Base-by-base conservation (phyloP, 306 rosid species). In the Senna siamea region DNA sequence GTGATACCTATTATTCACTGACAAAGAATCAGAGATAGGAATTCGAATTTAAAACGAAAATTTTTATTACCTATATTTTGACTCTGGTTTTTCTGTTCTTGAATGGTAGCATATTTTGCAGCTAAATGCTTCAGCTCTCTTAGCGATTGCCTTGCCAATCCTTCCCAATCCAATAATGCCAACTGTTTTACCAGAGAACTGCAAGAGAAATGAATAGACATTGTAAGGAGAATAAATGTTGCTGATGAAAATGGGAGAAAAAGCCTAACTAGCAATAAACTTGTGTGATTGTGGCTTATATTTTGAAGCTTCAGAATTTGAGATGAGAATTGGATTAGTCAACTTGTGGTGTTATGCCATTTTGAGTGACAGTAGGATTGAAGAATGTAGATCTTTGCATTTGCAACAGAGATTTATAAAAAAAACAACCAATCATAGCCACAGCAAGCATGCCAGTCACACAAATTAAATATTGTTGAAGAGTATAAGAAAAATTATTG, bases 111-210 rank as follows among this genome's bases (percentile, higher is more conserved):
- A 43, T 67, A 93, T 86, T 32, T 87, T 56, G 79, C 97, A 91
- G 78, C 77, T 59, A 58, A 94, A 94, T 70, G 84, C 96, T 85
- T 91, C 92, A 57, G 93, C 93, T 79, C 97, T 88, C 76, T 80
- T 88, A 10, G 96, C 97, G 75, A 93, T 53, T 66, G 89, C 97
- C 58, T 53, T 19, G 34, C 98, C 96, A 38, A 93, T 93, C 65
- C 97, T 86, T 75, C 98, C 98, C 67, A 93, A 22, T 57, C 97
- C 96, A 7, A 93, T 57, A 61, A 93, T 82, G 34, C 98, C 98
- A 41, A 93, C 89, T 7, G 84, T 87, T 84, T 93, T 88, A 43
- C 98, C 96, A 75, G 86, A 79, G 86, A 93, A 88, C 96, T 93
- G 86, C 73, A 85, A 78, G 75, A 30, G 38, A 56, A 50, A 79